These are phyloP conservation scores for Taiozyma sp. DNA, from an alignment of 1,139 yeast species.

Conservation along the genomic window DNA sequence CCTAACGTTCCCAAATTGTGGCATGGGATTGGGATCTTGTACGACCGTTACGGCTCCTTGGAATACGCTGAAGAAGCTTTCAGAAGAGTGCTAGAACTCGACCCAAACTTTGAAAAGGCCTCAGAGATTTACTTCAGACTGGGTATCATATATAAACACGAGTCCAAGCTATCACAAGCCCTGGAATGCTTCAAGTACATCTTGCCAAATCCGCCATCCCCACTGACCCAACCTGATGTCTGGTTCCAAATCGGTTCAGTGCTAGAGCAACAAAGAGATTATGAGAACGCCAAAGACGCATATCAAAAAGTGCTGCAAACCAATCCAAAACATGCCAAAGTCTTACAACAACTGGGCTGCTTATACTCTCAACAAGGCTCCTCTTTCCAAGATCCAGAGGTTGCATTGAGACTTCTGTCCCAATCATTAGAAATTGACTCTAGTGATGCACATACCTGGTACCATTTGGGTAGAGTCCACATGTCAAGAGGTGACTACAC, in stretches of 20 bases:
- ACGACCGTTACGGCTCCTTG: slow-evolving; percentile 91
- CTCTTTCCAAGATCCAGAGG: slow-evolving; percentile 69
- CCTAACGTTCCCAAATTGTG: slow-evolving; percentile 95
- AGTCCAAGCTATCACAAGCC: slow-evolving; percentile 79
- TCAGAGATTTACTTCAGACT: slow-evolving; percentile 92
- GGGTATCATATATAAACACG: slow-evolving; percentile 97
- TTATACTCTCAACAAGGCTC: slow-evolving; percentile 81
- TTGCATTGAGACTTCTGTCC: slow-evolving; percentile 74
- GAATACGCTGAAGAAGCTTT: slow-evolving; percentile 99
- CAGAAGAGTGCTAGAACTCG: slow-evolving; percentile 90
- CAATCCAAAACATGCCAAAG: slow-evolving; percentile 93
- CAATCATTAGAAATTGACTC: slow-evolving; percentile 88
- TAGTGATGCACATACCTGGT: slow-evolving; percentile 95
- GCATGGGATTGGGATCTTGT: slow-evolving; percentile 97
- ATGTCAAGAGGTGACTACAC: slow-evolving; percentile 94
- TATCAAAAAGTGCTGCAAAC: slow-evolving; percentile 88
- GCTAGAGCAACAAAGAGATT: slow-evolving; percentile 89
- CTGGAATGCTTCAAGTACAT: slow-evolving; percentile 93
- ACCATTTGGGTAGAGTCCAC: slow-evolving; percentile 91
- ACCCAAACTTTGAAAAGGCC: slow-evolving; percentile 93
- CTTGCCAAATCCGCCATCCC: slow-evolving; percentile 86
- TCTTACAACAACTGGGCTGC: slow-evolving; percentile 93
- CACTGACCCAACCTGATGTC: slow-evolving; percentile 92
- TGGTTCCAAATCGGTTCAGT: slow-evolving; percentile 99
- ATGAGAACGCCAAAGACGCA: slow-evolving; percentile 89